These are phyloP conservation scores for Russula brevipes DNA, from an alignment of 768 basidiomycete genomes.

Conservation along the genomic window DNA sequence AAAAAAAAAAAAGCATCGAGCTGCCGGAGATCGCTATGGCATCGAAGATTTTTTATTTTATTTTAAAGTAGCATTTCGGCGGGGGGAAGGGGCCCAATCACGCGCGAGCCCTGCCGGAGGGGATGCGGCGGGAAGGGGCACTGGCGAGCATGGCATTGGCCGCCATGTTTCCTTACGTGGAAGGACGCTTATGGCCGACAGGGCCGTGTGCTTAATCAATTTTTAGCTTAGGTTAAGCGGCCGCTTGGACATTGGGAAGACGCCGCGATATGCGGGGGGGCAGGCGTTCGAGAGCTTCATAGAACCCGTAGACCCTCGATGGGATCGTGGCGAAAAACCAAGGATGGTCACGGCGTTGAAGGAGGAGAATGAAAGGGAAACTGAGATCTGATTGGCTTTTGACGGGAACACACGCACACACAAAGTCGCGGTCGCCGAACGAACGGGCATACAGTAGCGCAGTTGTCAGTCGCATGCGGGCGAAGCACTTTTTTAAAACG, in stretches of 20 bases:
- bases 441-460: background rate
- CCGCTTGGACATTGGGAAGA: conserved; percentile 5
- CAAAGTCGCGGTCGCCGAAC: background rate
- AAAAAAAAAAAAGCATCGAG: conserved; percentile 5
- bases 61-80: background rate
- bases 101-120: background rate
- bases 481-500: background rate
- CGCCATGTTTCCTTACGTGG: background rate
- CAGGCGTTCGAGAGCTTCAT: background rate
- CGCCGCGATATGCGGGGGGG: conserved; percentile 8
- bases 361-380: too few relatives aligned
- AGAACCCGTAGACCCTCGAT: background rate
- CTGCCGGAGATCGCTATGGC: background rate
- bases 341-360: conserved; percentile 3
- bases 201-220: conserved; percentile 10
- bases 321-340: background rate
- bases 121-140: background rate
- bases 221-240: conserved; percentile 20
- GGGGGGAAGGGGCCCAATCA: background rate
- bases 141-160: background rate
- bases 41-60: background rate
- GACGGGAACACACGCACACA: background rate
- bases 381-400: background rate
- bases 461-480: too few relatives aligned
- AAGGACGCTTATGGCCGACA: conserved; percentile 6